Evolutionary conservation across 1,284 basidiomycete species (phyloP).

Genomic region (Neotropicomus parvogracilis): DNA sequence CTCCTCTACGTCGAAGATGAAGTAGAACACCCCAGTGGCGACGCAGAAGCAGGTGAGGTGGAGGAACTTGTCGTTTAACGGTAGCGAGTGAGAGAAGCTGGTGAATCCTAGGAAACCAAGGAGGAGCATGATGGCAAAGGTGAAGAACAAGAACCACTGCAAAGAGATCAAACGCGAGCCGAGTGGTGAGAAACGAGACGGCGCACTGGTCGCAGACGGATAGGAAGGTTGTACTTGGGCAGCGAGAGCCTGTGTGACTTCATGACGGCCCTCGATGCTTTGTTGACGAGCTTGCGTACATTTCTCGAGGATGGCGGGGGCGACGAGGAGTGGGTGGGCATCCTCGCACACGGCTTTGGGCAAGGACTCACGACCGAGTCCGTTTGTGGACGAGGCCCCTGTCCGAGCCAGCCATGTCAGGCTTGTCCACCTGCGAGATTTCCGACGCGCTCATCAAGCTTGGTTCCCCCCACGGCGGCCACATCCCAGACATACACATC

Average conservation of each 20-base stretch:
- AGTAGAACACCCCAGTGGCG: slow-evolving; percentile 81
- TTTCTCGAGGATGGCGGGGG: slow-evolving; percentile 16
- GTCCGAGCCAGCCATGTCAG: too few relatives aligned
- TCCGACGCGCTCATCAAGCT: slow-evolving; percentile 92
- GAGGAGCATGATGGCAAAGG: slow-evolving; percentile 57
- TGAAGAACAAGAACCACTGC: slow-evolving; percentile 74
- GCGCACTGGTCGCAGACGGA: slow-evolving; percentile 69
- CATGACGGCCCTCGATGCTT: slow-evolving; percentile 49
- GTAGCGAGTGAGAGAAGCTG: slow-evolving; percentile 58
- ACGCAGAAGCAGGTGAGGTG: slow-evolving; percentile 80
- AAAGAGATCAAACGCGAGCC: slow-evolving; percentile 7
- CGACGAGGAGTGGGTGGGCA: slow-evolving; percentile 18
- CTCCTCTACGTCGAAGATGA: slow-evolving; percentile 86
- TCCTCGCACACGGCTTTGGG: slow-evolving; percentile 6
- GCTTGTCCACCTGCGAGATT: slow-evolving; percentile 75
- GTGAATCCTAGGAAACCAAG: slow-evolving; percentile 75
- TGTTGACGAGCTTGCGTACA: slow-evolving; percentile 34
- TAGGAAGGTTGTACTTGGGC: slow-evolving; percentile 65
- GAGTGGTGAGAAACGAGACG: slow-evolving; percentile 5
- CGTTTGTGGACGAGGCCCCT: slow-evolving; percentile 9
- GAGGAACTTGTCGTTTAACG: slow-evolving; percentile 79
- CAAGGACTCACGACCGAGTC: not conserved
- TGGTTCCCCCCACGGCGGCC: slow-evolving; percentile 70
- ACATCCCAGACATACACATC: slow-evolving; percentile 76
- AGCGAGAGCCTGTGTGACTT: slow-evolving; percentile 52